Base-by-base conservation (phyloP, 2,329 filamentous ascomycete species). In the Alternaria infectoria region DNA sequence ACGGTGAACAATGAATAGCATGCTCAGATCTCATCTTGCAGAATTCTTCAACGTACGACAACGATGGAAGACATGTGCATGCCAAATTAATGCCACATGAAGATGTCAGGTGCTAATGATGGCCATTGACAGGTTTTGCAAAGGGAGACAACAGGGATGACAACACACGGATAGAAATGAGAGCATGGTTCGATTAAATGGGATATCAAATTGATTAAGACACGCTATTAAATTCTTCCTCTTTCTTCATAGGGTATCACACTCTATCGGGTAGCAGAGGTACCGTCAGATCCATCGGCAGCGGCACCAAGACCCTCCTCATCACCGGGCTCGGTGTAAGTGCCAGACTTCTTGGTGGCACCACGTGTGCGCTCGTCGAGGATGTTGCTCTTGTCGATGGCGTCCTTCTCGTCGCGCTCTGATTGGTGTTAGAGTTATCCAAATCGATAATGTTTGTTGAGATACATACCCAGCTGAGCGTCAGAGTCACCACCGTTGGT, bases 271-370 rank as follows among this genome's bases (percentile, higher is more conserved):
- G 32, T 45, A 17, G 74, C 52, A 28, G 74, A 77, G 0, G 74
- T 80, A 3, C 78, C 78, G 61, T 82, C 76, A 8, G 77, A 68
- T 1, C 71, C 65, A 5, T 71, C 74, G n/a, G 79, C 73, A 43
- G 81, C 69, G 26, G 75, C 68, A 63, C 85, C 82, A 54, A 83
- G 68, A 15, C 81, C 77, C 74, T 86, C 84, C 59, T 86, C 83
- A 67, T 86, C 85, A 28, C 83, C 82, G n/a, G 84, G 85, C 79
- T 86, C 84, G 1, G 72, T 66, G 68, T 86, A 86, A 0, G 78
- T 77, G 17, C 84, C 83, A 36, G 75, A 64, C 44, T 76, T 36
- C 77, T 84, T 84, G 0, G 81, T 72, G 0, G 83, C 84, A 59
- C 84, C 83, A 17, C 84, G 79, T 8, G 84, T 86, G 28, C 83